Evolutionary conservation across 2,329 filamentous ascomycete genomes (phyloP), one percentile per base, ranked within the genome.

Genomic region (Didymella segeticola): DNA sequence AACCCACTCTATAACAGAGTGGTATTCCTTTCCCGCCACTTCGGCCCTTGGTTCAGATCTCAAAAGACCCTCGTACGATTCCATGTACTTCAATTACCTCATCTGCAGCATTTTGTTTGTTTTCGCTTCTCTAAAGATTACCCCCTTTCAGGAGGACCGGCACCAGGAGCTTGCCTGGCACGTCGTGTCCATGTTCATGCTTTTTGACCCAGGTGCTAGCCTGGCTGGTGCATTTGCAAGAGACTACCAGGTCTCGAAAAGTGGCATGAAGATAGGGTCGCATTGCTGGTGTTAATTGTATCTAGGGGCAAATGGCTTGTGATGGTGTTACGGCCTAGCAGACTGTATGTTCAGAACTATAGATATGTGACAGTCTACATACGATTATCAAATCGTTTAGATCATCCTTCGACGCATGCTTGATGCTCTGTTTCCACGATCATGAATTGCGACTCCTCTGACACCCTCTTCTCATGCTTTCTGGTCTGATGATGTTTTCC

Each of bases 71-170:
- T 27, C 43, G 27, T 31, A 45, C 30, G 19, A 30, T 20, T 29
- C n/a, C 20, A 10, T 23, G 10, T 20, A 31, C 22, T 23, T 17
- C 17, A 7, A n/a, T 14, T 34, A 53, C 19, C 52, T 53, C 42
- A 42, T 47, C 14, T 56, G 29, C 14, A 45, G 49, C 47, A 45
- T 42, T 43, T 47, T 34, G 17, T 41, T 55, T 39, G 19, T 51
- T 57, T 64, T 68, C 56, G 42, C 57, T 69, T 66, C 61, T 68
- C 34, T 45, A 64, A 64, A 57, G 66, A 68, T 62, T 67, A 68
- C 65, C 65, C 65, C 64, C 62, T 67, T 66, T 66, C 60, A 65
- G 65, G 63, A 67, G 63, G 61, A 62, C 60, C 66, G 67, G 65
- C n/a, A 62, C 57, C 64, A 66, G 66, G 65, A 54, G 51, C 51